Conservation (phyloP, 2,329 filamentous ascomycete genomes). For the Colletotrichum tanaceti region DNA sequence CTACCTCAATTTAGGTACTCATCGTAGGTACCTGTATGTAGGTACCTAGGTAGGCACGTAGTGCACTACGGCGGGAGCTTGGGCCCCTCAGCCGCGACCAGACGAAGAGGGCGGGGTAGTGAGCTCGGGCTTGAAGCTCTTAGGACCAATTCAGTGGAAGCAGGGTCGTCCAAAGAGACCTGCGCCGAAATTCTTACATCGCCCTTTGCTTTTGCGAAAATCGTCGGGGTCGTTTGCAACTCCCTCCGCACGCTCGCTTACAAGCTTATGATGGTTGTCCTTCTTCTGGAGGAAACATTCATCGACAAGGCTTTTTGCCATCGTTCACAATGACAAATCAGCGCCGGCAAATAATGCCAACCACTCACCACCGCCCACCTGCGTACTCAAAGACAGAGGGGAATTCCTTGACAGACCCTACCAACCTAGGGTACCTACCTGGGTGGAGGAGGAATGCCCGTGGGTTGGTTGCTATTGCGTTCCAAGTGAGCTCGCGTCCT, state of each 20-base stretch:
- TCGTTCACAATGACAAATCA: background rate
- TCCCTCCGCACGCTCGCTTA: background rate
- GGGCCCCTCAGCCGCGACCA: constrained; percentile 26
- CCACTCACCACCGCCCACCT: background rate
- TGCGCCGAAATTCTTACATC: constrained; percentile 19
- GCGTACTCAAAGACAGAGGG: no score
- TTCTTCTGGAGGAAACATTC: background rate
- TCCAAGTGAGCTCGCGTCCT: background rate
- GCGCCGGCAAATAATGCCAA: background rate
- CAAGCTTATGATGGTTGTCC: background rate
- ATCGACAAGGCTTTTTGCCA: background rate
- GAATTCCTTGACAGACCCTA: no score
- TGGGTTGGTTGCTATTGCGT: constrained; percentile 6
- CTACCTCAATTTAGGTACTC: no score
- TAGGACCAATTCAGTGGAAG: background rate
- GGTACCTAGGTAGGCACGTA: no score
- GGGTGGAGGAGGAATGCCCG: no score
- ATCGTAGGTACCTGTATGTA: no score
- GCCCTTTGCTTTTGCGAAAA: background rate
- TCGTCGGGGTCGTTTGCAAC: background rate
- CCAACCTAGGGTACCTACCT: no score
- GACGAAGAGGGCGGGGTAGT: constrained; percentile 1
- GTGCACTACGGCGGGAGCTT: constrained; percentile 32
- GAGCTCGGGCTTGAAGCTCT: constrained; percentile 21
- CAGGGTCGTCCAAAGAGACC: background rate